Evolutionary conservation across 2,329 filamentous ascomycete species (phyloP), one percentile per base, ranked within the genome.

Genomic region (Epichloe coenophiala): DNA sequence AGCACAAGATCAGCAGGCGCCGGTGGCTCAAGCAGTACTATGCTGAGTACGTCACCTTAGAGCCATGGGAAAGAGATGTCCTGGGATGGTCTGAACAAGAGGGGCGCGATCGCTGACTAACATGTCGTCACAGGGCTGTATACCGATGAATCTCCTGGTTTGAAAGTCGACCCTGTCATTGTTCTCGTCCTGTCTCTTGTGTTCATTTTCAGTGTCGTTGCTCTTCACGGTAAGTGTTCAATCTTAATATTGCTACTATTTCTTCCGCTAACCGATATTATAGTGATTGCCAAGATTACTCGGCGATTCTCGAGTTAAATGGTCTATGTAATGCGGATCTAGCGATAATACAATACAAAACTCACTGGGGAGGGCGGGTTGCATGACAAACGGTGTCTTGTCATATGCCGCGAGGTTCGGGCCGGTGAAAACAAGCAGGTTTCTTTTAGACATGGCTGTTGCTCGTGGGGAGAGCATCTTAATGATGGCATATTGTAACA

Each of bases 131-230:
- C 54, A 89, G 85, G 81, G 71, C 84, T 98, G 43, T 98, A 98
- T 81, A 98, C 93, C 52, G 93, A 98, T 67, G 93, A 98, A 76
- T 95, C 88, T 58, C 93, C 93, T 53, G 93, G 93, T 55, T 76
- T 98, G 63, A 95, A 96, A 76, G 93, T 98, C 58, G 93, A 98
- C 69, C 93, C 93, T 21, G 93, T 98, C 53, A 90, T 98, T 58
- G 91, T 98, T 57, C 79, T 98, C 64, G 93, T 96, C 59, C 78
- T 98, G 61, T 95, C 88, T 64, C 81, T 98, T 62, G 93, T 95
- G 56, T 98, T 98, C 72, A 98, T 98, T 71, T 96, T 98, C 75
- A 93, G 86, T 65, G 93, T 98, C 65, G 93, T 98, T 64, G 90
- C 89, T 60, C 78, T 98, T 65, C 93, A 98, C 74, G 47, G 53